Conservation (phyloP, 2,329 filamentous ascomycete genomes). For the Nemania bipapillata region DNA sequence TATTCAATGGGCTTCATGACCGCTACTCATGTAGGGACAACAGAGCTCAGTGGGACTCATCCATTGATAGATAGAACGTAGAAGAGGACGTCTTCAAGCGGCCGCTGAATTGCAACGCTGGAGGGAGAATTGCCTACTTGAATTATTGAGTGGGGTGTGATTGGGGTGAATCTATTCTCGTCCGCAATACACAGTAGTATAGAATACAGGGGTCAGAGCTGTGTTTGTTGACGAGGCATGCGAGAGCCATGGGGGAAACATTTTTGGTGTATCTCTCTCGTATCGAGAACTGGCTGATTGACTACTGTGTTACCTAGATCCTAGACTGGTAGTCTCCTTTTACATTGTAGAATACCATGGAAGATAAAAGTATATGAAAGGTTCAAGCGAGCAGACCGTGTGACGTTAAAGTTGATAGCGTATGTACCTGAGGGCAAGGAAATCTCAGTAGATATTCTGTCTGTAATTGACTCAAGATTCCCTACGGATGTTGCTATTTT, state of each 20-base stretch:
- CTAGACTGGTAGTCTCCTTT: not conserved
- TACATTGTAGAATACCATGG: slow-evolving; percentile 1
- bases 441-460: no score
- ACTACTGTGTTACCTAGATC: not conserved
- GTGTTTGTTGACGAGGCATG: slow-evolving; percentile 17
- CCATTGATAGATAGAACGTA: not conserved
- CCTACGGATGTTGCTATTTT: no score
- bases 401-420: no score
- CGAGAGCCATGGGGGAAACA: not conserved
- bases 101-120: not conserved
- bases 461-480: no score
- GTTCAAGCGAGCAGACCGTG: not conserved
- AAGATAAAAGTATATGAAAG: not conserved
- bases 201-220: slow-evolving; percentile 1
- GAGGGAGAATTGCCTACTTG: not conserved
- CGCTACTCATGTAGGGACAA: not conserved
- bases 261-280: not conserved
- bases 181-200: slow-evolving; percentile 7
- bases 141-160: slow-evolving; percentile 10
- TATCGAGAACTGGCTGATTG: not conserved
- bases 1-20: not conserved
- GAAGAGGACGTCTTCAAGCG: not conserved
- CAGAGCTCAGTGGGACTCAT: not conserved
- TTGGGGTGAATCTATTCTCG: slow-evolving; percentile 23
- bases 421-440: no score